Evolutionary conservation across 2,329 filamentous ascomycete genomes (phyloP).

Genomic region (Epichloe baconii): DNA sequence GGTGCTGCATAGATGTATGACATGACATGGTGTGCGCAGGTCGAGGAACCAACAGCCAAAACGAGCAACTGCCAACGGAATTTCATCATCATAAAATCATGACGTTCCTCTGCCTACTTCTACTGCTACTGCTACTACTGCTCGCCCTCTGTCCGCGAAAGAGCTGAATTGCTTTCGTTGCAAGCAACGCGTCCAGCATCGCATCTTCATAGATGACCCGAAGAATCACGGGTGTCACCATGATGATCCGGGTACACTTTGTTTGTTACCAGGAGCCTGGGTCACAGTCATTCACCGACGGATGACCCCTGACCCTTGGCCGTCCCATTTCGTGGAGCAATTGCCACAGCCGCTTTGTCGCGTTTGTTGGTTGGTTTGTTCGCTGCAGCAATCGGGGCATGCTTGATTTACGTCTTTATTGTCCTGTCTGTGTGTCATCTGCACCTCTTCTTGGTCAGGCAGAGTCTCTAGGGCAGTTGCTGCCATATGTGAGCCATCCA

Average conservation of each 20-base stretch:
- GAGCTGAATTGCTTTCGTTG: too few species aligned
- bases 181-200: not conserved
- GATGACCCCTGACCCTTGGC: not conserved
- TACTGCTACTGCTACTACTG: too few species aligned
- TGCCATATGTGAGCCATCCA: too few species aligned
- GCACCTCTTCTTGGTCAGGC: too few species aligned
- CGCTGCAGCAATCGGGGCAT: not conserved
- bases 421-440: not conserved
- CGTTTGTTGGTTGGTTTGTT: not conserved
- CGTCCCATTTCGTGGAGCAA: not conserved
- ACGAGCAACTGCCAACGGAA: not conserved
- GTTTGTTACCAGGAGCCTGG: not conserved
- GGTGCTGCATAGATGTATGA: not conserved
- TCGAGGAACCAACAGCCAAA: not conserved
- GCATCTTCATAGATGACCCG: not conserved
- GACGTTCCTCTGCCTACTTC: too few species aligned
- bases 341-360: not conserved
- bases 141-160: too few species aligned
- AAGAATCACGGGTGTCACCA: not conserved
- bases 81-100: too few species aligned
- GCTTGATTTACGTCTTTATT: not conserved
- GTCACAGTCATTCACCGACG: not conserved
- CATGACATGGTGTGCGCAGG: not conserved
- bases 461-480: too few species aligned
- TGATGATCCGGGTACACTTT: not conserved